Conservation (phyloP, 208 protist species). For the Naegleria fowleri region DNA sequence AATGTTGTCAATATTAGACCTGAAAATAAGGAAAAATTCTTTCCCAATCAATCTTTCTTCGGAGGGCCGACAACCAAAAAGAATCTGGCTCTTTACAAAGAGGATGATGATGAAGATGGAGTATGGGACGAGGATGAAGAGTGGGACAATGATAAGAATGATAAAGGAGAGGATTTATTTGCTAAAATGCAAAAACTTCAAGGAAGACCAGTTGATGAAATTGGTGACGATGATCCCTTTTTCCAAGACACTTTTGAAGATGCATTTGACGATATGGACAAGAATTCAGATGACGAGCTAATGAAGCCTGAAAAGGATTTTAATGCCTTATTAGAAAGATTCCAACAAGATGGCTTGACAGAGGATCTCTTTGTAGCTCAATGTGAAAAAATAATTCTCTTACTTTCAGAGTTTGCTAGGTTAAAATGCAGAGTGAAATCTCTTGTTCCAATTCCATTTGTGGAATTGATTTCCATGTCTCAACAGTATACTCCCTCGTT, state of each 20-base stretch:
- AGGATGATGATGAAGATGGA: not conserved
- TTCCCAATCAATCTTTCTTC: not conserved
- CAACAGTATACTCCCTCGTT: conserved; percentile 45
- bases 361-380: not conserved
- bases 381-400: not conserved
- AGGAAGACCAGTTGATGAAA: not conserved
- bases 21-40: not conserved
- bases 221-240: not conserved
- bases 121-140: not conserved
- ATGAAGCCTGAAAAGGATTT: not conserved
- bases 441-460: not conserved
- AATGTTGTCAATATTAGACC: not conserved
- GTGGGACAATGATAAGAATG: not conserved
- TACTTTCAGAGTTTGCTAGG: not conserved
- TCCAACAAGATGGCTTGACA: not conserved
- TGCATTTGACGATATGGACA: not conserved
- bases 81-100: not conserved
- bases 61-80: not conserved
- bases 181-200: not conserved
- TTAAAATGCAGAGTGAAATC: conserved; percentile 14
- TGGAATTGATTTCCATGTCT: not conserved
- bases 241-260: not conserved
- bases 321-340: not conserved
- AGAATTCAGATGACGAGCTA: not conserved
- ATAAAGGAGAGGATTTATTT: not conserved